Conservation (phyloP, 345 rosid genomes). For the Rhodomyrtus tomentosa region DNA sequence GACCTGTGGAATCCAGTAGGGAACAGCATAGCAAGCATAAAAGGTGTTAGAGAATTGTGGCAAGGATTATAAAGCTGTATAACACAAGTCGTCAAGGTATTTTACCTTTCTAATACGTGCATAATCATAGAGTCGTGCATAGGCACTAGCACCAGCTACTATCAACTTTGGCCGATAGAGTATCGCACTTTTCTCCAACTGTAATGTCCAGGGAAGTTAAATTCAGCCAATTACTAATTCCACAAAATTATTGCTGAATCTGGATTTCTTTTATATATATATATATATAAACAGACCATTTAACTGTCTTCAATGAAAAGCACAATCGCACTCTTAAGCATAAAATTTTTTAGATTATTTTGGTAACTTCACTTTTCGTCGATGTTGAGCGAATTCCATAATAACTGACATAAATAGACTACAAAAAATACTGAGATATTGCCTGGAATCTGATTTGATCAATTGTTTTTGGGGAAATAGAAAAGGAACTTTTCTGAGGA, state of each 20-base stretch:
- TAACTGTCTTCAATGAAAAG: background rate
- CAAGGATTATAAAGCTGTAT: background rate
- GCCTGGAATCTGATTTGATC: background rate
- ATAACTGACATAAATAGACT: background rate
- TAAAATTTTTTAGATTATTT: background rate
- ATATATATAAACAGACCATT: background rate
- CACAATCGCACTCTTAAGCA: background rate
- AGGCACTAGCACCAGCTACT: constrained; percentile 98
- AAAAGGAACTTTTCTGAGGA: background rate
- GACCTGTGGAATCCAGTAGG: constrained; percentile 39
- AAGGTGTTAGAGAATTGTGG: background rate
- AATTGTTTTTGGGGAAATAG: background rate
- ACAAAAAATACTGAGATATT: background rate
- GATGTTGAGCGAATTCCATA: background rate
- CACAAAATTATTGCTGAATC: background rate
- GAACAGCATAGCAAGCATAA: background rate
- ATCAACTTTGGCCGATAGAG: constrained; percentile 93
- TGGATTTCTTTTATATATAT: background rate
- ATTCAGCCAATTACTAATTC: background rate
- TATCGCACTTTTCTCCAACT: constrained; percentile 75
- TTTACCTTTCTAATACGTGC: constrained; percentile 84
- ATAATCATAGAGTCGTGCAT: constrained; percentile 90
- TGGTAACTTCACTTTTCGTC: background rate
- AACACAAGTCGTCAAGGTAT: background rate
- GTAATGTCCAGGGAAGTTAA: constrained; percentile 14